Base-by-base conservation (phyloP, 2,329 filamentous ascomycete species). In the Arthroderma sp. region DNA sequence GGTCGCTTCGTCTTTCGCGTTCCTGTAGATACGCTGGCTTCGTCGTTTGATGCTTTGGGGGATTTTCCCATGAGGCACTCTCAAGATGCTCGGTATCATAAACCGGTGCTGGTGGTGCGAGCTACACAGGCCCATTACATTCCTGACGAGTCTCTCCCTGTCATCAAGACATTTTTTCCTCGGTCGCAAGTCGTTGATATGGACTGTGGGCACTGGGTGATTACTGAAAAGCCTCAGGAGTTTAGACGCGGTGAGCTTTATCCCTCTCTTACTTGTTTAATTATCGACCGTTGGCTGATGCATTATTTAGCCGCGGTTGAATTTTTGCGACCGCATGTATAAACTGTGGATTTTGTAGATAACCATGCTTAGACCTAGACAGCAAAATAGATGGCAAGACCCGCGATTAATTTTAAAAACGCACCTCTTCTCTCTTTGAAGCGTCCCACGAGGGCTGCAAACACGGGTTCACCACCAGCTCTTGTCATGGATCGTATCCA, bases 11-110 rank as follows among this genome's bases (percentile, higher is more conserved):
- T 73, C 53, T 91, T 86, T 63, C 74, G 81, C 29, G 76, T 93
- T 3, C 86, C 87, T 0, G 66, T 94, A 9, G 69, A 72, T 47
- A 78, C 74, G 5, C 67, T 94, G 1, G 77, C 70, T 5, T 71
- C 71, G 45, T 70, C 77, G 0, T 66, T 94, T 36, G 74, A 78
- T 54, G 71, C 84, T 50, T 73, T 94, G 63, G 84, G 82, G 1
- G 85, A 89, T 53, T 94, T 94, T 54, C 86, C 87, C 0, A 91
- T 80, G 68, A 38, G 15, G 10, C 15, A 44, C 27, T 36, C 42
- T 7, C 28, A 22, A 36, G 83, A 76, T 53, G 42, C 22, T 1
- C 42, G 40, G 9, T 55, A 51, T 5, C 42, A 42, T 6, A 47
- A 46, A 15, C 52, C 50, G 2, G 36, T 44, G 4, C 39, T 55